Evolutionary conservation across 2,329 filamentous ascomycete species (phyloP), one percentile per base, ranked within the genome.

Genomic region (Paraconiothyrium sp.): DNA sequence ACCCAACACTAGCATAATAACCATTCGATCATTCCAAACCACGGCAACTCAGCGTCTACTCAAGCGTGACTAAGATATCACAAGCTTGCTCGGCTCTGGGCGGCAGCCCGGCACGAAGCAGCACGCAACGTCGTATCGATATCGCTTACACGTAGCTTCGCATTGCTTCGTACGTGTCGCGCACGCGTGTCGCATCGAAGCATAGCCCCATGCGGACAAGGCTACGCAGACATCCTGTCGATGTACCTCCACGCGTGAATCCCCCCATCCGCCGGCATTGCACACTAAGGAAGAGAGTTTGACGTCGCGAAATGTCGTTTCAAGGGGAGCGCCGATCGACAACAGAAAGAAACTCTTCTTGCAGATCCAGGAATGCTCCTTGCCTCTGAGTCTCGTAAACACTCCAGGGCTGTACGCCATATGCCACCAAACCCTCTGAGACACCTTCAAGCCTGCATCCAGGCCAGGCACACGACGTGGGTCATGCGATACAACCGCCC

Each of bases 71-170:
- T 24, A 46, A 46, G 43, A 46, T 22, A 22, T 10, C 43, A 46
- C 20, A 46, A 46, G 43, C 43, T 46, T 20, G n/a, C 43, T 46
- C 43, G 20, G 43, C 20, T 46, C 43, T 46, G 7, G 46, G 46
- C 24, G 14, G 24, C 46, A 11, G 46, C 39, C 20, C 39, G 39
- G 39, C 39, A 41, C 22, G 9, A 14, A 47, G 41, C 41, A n/a
- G 41, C 22, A 24, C n/a, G 16, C 44, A 48, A 30, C 24, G 14
- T 48, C 24, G 30, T 48, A 13, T n/a, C 6, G 13, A 16, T 48
- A 13, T n/a, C 6, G 24, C 24, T 16, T 16, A 32, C 24, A 48
- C 24, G 43, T 46, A 11, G 20, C 43, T 46, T 46, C 43, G 43
- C 43, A 46, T 32, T 32, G 46, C 24, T 32, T 48, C 30, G 46